Conservation (phyloP, 2,329 filamentous ascomycete genomes). For the Pezicula rhizophila region DNA sequence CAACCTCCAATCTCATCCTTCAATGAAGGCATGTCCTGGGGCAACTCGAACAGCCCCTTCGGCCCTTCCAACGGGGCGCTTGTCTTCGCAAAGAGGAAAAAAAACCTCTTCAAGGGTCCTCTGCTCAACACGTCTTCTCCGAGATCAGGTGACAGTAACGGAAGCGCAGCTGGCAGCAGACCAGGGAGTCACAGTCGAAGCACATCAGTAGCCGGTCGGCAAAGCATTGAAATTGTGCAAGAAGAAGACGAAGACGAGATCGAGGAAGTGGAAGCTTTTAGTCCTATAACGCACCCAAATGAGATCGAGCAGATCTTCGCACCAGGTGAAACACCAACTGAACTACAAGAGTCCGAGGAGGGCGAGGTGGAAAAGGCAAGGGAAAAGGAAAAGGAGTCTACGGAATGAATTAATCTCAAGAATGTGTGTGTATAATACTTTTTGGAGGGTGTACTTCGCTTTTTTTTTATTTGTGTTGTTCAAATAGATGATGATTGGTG, state of each 20-base stretch:
- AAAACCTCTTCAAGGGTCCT: slow-evolving; percentile 77
- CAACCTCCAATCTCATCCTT: slow-evolving; percentile 47
- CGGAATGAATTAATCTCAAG: too few relatives aligned
- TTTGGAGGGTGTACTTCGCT: too few relatives aligned
- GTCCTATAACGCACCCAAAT: slow-evolving; percentile 34
- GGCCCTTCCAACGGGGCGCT: slow-evolving; percentile 55
- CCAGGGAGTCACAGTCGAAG: slow-evolving; percentile 41
- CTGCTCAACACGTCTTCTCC: slow-evolving; percentile 43
- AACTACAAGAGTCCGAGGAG: not conserved
- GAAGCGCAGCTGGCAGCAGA: slow-evolving; percentile 10
- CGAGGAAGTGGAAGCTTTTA: slow-evolving; percentile 51
- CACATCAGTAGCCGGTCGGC: slow-evolving; percentile 58
- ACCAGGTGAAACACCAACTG: not conserved
- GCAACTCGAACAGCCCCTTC: slow-evolving; percentile 36
- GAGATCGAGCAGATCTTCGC: slow-evolving; percentile 22
- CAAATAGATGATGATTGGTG: too few relatives aligned
- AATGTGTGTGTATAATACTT: too few relatives aligned
- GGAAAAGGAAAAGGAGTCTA: too few relatives aligned
- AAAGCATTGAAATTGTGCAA: slow-evolving; percentile 68
- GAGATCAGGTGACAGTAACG: slow-evolving; percentile 22
- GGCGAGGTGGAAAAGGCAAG: too few relatives aligned
- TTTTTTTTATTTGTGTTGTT: too few relatives aligned
- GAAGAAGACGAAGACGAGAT: slow-evolving; percentile 52
- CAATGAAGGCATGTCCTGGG: slow-evolving; percentile 51
- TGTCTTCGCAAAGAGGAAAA: slow-evolving; percentile 75